These are phyloP conservation scores for Eucalyptus marginata DNA, from an alignment of 345 rosid species.

Conservation along the genomic window DNA sequence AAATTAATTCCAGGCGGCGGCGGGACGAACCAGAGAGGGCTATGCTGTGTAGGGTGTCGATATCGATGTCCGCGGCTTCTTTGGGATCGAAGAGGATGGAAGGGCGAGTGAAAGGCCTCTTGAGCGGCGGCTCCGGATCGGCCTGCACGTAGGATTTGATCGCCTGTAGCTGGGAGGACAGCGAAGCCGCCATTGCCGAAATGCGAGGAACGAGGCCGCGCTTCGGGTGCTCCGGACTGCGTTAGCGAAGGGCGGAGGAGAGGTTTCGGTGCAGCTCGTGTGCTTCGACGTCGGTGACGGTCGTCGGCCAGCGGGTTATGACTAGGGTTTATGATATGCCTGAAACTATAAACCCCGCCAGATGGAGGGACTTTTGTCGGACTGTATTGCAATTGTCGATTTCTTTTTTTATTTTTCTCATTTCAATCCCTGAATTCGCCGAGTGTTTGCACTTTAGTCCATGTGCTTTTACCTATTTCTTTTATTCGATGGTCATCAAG, in stretches of 20 bases:
- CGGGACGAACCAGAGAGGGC: constrained; percentile 41
- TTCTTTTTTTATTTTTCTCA: background rate
- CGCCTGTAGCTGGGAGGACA: constrained; percentile 61
- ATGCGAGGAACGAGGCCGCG: background rate
- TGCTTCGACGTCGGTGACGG: background rate
- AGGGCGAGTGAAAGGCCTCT: constrained; percentile 48
- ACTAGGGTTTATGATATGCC: background rate
- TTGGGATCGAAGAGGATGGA: constrained; percentile 42
- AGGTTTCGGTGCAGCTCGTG: background rate
- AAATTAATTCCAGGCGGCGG: background rate
- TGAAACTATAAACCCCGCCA: background rate
- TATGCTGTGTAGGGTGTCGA: constrained; percentile 44
- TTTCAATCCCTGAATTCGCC: background rate
- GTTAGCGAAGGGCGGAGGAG: background rate
- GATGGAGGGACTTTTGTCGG: background rate
- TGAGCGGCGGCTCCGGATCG: constrained; percentile 39
- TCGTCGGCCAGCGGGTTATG: background rate
- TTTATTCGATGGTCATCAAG: background rate
- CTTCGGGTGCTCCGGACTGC: background rate
- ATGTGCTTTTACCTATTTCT: accelerated
- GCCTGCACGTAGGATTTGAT: constrained; percentile 35
- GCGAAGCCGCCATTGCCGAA: constrained; percentile 32
- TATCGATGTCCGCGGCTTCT: constrained; percentile 69
- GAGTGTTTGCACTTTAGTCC: background rate
- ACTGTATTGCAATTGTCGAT: background rate